phyloP scores from a whole-genome alignment of 2,329 filamentous ascomycete genomes.

The Cercospora sesami region DNA sequence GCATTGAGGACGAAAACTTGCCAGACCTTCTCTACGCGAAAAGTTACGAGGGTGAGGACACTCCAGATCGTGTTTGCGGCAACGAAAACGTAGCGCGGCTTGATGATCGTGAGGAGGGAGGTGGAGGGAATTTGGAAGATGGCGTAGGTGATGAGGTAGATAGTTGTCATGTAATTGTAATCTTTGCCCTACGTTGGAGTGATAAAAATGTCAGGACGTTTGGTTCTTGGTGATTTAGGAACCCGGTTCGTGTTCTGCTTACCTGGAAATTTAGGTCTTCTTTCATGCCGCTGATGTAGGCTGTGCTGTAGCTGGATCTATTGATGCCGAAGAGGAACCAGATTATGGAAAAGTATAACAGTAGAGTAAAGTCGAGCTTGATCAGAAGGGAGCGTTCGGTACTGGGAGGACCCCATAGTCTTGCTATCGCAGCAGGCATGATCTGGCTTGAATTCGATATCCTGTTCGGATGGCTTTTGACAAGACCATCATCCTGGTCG shows the following conservation, averaged over 20 bases:
- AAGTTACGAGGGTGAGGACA: constrained; percentile 48
- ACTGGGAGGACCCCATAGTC: constrained; percentile 21
- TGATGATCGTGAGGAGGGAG: constrained; percentile 41
- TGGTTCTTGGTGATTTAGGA: not conserved
- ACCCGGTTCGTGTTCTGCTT: constrained; percentile 8
- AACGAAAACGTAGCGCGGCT: constrained; percentile 48
- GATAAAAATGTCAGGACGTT: constrained; percentile 8
- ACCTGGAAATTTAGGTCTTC: constrained; percentile 51
- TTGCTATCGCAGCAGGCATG: constrained; percentile 3
- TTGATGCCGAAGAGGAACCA: constrained; percentile 53
- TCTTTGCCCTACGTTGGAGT: constrained; percentile 20
- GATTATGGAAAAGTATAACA: constrained; percentile 48
- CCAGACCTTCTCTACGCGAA: constrained; percentile 46
- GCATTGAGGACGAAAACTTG: constrained; percentile 49
- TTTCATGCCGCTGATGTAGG: constrained; percentile 57
- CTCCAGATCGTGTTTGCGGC: constrained; percentile 48
- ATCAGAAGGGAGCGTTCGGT: constrained; percentile 21
- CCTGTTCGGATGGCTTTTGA: not conserved
- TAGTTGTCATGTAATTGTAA: constrained; percentile 28
- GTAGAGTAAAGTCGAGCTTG: constrained; percentile 25
- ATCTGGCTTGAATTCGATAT: not conserved
- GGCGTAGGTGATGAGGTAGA: constrained; percentile 44
- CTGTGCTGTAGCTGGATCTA: constrained; percentile 47
- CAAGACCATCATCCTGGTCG: not conserved
- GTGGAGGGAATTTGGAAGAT: constrained; percentile 50